Evolutionary conservation across 2,329 filamentous ascomycete genomes (phyloP).

Genomic region (Rutstroemia sp.): DNA sequence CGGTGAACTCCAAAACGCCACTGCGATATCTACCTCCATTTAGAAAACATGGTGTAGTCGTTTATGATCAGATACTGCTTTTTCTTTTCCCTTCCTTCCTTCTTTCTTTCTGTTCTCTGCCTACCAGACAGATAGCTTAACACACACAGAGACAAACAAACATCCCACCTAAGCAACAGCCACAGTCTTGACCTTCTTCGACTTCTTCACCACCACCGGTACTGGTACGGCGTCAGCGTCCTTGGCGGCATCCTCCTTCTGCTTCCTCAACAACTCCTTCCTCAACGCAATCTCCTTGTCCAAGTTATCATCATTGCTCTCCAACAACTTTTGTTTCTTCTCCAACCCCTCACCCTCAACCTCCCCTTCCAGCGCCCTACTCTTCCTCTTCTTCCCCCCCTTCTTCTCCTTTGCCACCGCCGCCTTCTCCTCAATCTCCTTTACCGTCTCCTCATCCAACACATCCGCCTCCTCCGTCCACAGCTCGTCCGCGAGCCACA

Average conservation of each 20-base stretch:
- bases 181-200: constrained; percentile 19
- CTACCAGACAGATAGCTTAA: neutral
- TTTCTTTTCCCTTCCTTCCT: too few relatives aligned
- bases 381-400: constrained; percentile 10
- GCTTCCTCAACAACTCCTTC: constrained; percentile 31
- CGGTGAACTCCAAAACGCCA: constrained; percentile 4
- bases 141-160: neutral
- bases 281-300: constrained; percentile 30
- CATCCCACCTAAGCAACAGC: constrained; percentile 11
- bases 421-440: constrained; percentile 4
- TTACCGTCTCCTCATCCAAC: constrained; percentile 44
- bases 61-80: neutral
- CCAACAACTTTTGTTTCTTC: constrained; percentile 30
- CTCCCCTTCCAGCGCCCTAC: neutral
- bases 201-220: constrained; percentile 15
- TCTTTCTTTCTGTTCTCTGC: too few relatives aligned
- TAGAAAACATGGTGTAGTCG: neutral
- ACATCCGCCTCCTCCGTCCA: constrained; percentile 77
- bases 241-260: constrained; percentile 29
- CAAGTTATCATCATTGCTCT: constrained; percentile 30
- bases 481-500: constrained; percentile 88
- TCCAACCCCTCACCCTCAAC: constrained; percentile 20
- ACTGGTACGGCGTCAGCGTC: constrained; percentile 22
- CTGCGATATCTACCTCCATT: neutral
- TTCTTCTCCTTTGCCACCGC: constrained; percentile 5